Base-by-base conservation (phyloP, 768 basidiomycete species). In the Filobasidium floriforme region DNA sequence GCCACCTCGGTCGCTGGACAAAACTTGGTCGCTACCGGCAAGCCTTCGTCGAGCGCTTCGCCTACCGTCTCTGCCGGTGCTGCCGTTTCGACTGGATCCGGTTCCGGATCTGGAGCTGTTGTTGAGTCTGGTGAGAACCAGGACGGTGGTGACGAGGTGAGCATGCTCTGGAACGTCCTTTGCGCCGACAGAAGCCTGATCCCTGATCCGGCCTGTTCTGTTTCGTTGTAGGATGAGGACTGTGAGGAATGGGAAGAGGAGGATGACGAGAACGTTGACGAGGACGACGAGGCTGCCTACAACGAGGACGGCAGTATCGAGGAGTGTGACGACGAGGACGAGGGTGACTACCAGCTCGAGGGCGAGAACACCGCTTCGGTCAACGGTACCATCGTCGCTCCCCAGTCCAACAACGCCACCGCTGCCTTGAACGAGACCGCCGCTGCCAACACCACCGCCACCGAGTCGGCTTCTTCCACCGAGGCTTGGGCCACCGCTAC, bases 301-400 rank as follows among this genome's bases (percentile, higher is more conserved):
- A 41, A 59, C 19, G 59, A 60, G 11, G 59, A 59, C 43, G 41
- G 43, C 9, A 26, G 43, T 6, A 49, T 49, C 24, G 54, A 59
- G 64, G 64, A 65, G n/a, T 65, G 64, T 28, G 59, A 60, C 22
- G 64, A 65, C 57, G 57, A 59, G 29, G 55, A 65, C 29, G 49
- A 59, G 11, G 43, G 37, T 14, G 41, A 52, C 43, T n/a, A 59
- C 22, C 26, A 60, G 18, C 46, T 49, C 22, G 18, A 49, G 5
- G 46, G 22, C 46, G 22, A 22, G 18, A 15, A 49, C 15, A 32
- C 64, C 19, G 59, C 54, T 32, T 11, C 59, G 11, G 28, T 24
- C 41, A 57, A 57, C 54, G 54, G 54, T 26, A 57, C 54, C 29
- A 57, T 28, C 26, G 46, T 49, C 22, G 46, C 46, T 15, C 46